A percentile compares a stretch with the other conserved stretches of the same genome.
These are phyloP conservation scores for Centella asiatica DNA, from an alignment of 129 eudicot genomes.

Conservation along the genomic window DNA sequence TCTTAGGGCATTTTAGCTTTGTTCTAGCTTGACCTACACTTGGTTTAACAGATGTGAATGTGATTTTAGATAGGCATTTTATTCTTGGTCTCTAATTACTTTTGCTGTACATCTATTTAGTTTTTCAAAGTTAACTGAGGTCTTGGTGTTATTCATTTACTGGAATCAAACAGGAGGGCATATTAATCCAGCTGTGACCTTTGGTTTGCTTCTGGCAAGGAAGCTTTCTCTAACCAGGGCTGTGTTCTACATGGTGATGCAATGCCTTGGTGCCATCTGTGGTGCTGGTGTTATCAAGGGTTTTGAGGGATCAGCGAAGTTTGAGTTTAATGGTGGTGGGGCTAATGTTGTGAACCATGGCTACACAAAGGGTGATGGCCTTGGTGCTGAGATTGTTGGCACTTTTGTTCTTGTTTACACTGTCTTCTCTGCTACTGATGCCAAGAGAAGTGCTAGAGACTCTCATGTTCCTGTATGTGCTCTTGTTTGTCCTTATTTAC, in stretches of 20 bases:
- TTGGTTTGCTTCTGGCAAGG: slow-evolving; percentile 78
- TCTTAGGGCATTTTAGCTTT: too few species aligned
- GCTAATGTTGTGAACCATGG: slow-evolving; percentile 74
- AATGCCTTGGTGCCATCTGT: slow-evolving; percentile 83
- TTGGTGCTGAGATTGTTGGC: slow-evolving; percentile 78
- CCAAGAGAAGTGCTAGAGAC: slow-evolving; percentile 96
- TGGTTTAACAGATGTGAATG: too few species aligned
- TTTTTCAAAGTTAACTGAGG: background rate
- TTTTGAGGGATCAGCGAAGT: slow-evolving; percentile 40
- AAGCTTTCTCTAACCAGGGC: slow-evolving; percentile 75
- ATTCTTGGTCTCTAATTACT: too few species aligned
- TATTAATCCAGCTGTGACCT: slow-evolving; percentile 92
- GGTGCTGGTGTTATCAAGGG: slow-evolving; percentile 97
- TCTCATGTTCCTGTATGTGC: slow-evolving; percentile 88
- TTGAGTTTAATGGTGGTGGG: slow-evolving; percentile 51
- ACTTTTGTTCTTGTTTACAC: slow-evolving; percentile 84
- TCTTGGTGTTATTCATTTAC: background rate
- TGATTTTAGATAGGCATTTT: too few species aligned
- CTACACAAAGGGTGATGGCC: slow-evolving; percentile 83
- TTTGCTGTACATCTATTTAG: background rate
- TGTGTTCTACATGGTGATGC: slow-evolving; percentile 82
- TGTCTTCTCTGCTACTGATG: slow-evolving; percentile 88
- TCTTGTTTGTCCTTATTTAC: slow-evolving; percentile 10
- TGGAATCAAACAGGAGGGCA: slow-evolving; percentile 73
- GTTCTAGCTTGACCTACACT: too few species aligned